Conservation (phyloP, 2,329 filamentous ascomycete species). For the Paraphaeosphaeria minitans region DNA sequence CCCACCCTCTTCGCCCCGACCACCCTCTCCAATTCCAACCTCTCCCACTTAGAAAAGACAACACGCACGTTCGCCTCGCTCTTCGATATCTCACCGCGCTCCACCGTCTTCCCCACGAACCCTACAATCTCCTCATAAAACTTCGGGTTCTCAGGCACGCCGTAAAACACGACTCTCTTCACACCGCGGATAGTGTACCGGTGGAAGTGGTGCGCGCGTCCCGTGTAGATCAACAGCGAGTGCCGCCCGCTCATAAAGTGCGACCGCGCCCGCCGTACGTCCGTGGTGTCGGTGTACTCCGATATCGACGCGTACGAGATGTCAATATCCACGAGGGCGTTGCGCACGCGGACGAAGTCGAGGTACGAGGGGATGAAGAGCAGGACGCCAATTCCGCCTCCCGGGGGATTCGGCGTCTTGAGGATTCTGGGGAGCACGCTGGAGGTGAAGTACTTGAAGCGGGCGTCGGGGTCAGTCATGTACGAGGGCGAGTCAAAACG, state of each 20-base stretch:
- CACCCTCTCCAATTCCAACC: slow-evolving; percentile 83
- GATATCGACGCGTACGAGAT: slow-evolving; percentile 81
- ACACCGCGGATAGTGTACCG: slow-evolving; percentile 84
- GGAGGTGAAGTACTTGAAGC: slow-evolving; percentile 89
- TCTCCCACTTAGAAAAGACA: slow-evolving; percentile 88
- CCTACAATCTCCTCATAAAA: slow-evolving; percentile 81
- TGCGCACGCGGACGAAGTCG: slow-evolving; percentile 91
- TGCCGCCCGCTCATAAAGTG: slow-evolving; percentile 87
- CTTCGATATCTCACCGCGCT: slow-evolving; percentile 62
- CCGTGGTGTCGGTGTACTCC: slow-evolving; percentile 81
- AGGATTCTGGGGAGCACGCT: slow-evolving; percentile 77
- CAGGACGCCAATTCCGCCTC: slow-evolving; percentile 67
- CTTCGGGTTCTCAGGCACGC: slow-evolving; percentile 82
- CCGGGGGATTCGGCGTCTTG: slow-evolving; percentile 67
- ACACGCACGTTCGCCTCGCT: slow-evolving; percentile 57
- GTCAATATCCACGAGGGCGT: slow-evolving; percentile 81
- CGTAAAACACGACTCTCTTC: slow-evolving; percentile 85
- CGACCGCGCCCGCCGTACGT: slow-evolving; percentile 81
- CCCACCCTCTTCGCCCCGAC: slow-evolving; percentile 81
- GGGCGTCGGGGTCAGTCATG: slow-evolving; percentile 77
- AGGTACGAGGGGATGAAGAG: slow-evolving; percentile 93
- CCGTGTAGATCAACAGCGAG: slow-evolving; percentile 85
- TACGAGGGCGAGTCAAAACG: slow-evolving; percentile 77
- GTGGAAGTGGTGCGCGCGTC: slow-evolving; percentile 95
- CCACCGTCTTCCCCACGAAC: slow-evolving; percentile 62